These are phyloP conservation scores for Nicotiana undulata DNA, from an alignment of 257 asterid genomes.

Conservation along the genomic window DNA sequence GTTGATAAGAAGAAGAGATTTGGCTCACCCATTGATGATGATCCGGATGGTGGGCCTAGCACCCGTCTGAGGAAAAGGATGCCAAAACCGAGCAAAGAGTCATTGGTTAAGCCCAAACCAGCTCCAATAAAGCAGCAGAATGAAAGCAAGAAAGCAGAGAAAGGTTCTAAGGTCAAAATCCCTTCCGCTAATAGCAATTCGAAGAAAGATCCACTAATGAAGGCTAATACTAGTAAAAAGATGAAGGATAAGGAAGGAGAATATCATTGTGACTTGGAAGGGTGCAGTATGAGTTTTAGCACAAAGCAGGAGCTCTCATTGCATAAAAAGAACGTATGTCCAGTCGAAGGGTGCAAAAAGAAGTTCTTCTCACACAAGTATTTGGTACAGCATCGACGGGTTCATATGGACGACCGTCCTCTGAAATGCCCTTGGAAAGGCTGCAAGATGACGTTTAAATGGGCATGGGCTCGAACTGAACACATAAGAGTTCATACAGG, in stretches of 20 bases:
- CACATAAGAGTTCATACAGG: conserved; percentile 97
- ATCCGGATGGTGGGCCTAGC: conserved; percentile 76
- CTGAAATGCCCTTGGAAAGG: conserved; percentile 99
- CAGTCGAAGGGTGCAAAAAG: conserved; percentile 89
- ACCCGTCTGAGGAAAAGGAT: conserved; percentile 76
- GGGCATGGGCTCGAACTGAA: conserved; percentile 99
- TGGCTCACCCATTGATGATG: conserved; percentile 27
- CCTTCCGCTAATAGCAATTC: conserved; percentile 6
- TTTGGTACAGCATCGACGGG: conserved; percentile 93
- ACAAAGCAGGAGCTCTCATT: conserved; percentile 67
- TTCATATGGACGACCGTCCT: conserved; percentile 95
- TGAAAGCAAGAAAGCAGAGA: conserved; percentile 30
- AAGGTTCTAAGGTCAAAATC: conserved; percentile 22
- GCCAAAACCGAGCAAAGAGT: conserved; percentile 32
- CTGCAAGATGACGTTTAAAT: conserved; percentile 95
- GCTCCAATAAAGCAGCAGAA: conserved; percentile 32
- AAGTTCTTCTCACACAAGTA: conserved; percentile 96
- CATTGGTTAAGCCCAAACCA: conserved; percentile 26
- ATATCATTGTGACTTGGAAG: conserved; percentile 72
- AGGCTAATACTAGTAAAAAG: conserved; percentile 23
- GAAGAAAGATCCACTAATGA: conserved; percentile 1
- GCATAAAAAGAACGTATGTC: conserved; percentile 77
- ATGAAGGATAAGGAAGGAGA: conserved; percentile 47
- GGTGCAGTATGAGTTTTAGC: conserved; percentile 78
- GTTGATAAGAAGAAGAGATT: conserved; percentile 24